These are phyloP conservation scores for Fraxinus baroniana DNA, from an alignment of 305 asterid species.

Conservation along the genomic window DNA sequence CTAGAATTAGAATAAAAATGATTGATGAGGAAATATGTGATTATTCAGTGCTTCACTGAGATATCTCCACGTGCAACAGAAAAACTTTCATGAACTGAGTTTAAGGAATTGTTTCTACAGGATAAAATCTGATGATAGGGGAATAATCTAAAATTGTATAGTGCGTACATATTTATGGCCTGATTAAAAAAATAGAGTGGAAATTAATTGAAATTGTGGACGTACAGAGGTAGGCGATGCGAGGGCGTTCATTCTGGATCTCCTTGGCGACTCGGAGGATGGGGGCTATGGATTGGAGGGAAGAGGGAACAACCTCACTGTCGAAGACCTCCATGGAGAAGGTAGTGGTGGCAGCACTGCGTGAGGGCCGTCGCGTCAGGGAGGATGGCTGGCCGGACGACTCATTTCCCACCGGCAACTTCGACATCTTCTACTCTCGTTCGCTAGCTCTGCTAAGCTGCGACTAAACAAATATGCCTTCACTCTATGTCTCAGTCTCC, in stretches of 20 bases:
- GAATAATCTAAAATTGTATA: not conserved
- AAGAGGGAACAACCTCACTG: constrained; percentile 96
- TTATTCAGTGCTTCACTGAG: not conserved
- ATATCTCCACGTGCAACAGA: not conserved
- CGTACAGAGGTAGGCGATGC: constrained; percentile 93
- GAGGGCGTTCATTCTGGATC: constrained; percentile 81
- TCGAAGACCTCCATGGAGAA: constrained; percentile 96
- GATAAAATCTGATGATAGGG: not conserved
- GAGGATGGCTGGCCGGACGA: constrained; percentile 45
- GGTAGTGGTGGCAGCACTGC: constrained; percentile 83
- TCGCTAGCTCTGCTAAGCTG: constrained; percentile 14
- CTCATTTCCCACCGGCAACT: constrained; percentile 39
- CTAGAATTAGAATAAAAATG: not conserved
- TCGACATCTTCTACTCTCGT: constrained; percentile 35
- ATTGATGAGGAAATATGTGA: not conserved
- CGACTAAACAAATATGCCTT: not conserved
- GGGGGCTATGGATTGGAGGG: constrained; percentile 89
- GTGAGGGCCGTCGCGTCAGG: constrained; percentile 75
- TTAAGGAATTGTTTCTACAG: not conserved
- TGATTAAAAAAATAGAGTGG: not conserved
- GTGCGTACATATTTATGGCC: not conserved
- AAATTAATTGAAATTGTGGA: not conserved
- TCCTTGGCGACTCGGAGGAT: constrained; percentile 92
- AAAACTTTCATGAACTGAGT: not conserved
- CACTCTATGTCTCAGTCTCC: not conserved